phyloP scores from a whole-genome alignment of 2,329 filamentous ascomycete genomes.

The Taxawa tesnikishii region DNA sequence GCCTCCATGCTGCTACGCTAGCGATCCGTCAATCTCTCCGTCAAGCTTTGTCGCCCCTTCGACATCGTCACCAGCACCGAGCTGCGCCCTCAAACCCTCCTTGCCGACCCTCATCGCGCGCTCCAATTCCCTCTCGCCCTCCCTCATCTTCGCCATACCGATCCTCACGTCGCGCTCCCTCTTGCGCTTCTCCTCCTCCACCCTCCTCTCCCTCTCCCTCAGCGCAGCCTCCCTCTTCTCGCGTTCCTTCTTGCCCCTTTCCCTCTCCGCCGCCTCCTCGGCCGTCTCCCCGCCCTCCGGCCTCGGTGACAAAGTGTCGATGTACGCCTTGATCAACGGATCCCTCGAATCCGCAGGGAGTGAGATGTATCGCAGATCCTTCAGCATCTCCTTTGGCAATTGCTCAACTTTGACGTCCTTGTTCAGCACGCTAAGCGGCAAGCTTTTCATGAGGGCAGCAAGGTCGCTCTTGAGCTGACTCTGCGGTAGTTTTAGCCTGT shows the following conservation, averaged over 20 bases:
- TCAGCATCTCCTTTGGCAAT: constrained; percentile 50
- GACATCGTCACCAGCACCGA: constrained; percentile 21
- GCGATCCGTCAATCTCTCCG: too few relatives aligned
- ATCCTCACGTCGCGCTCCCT: constrained; percentile 11
- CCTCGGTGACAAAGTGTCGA: constrained; percentile 50
- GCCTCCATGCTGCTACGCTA: too few relatives aligned
- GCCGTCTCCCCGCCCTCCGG: constrained; percentile 29
- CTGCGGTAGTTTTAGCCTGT: constrained; percentile 51
- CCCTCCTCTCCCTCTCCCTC: constrained; percentile 43
- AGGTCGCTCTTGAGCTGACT: constrained; percentile 59
- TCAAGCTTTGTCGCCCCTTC: background rate
- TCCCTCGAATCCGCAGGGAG: constrained; percentile 51
- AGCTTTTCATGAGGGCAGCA: constrained; percentile 48
- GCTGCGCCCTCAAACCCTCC: constrained; percentile 51
- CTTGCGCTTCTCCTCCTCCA: constrained; percentile 13
- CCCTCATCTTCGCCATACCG: constrained; percentile 42
- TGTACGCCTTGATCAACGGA: constrained; percentile 52
- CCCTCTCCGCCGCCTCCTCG: constrained; percentile 39
- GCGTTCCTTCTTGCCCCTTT: constrained; percentile 30
- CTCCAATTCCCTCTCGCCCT: constrained; percentile 57
- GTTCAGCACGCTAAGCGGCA: constrained; percentile 48
- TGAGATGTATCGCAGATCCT: constrained; percentile 59
- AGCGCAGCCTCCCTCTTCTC: constrained; percentile 53
- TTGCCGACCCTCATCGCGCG: constrained; percentile 57
- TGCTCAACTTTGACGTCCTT: constrained; percentile 42